Base-by-base conservation (phyloP, 1,284 basidiomycete genomes). In the Leccinum subspadiceum region DNA sequence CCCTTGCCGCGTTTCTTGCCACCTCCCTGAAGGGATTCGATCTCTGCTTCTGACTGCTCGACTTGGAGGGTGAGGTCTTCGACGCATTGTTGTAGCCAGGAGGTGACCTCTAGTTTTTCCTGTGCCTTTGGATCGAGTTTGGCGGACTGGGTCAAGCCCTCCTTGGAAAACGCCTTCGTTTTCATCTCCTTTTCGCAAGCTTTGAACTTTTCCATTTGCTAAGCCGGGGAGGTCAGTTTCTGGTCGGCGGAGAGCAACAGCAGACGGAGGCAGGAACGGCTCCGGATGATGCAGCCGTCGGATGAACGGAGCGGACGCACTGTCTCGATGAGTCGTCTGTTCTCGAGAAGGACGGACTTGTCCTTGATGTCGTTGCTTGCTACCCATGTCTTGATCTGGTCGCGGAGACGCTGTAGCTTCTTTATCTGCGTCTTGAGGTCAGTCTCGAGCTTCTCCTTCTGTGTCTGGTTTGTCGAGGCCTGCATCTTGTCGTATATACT, bases 171-270 rank as follows among this genome's bases (percentile, higher is more conserved):
- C 0, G 97, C 97, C 76, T 99, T 99, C 64, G 97, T 99, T 85
- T 99, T 99, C 95, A 99, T 98, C 78, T 99, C 97, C 81, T 99
- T 99, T 80, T 99, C 97, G 77, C 94, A 94, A 24, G 96, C 96
- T 73, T 99, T 99, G 86, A 99, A 99, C 73, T 94, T 94, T 80
- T 99, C 97, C 97, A 99, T 99, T 97, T 99, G 97, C 96, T 98
- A 22, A 2, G 31, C 10, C 13, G 48, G 37, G 5, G 17, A 10
- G 26, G 61, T 68, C 35, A 70, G 65, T 13, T 15, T 49, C n/a
- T 22, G 7, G 39, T 54, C 26, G 10, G 53, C 24, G 24, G 49
- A 54, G 44, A 61, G 57, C 22, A 44, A 51, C 46, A 41, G 15
- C 35, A 35, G 56, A 58, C 54, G 53, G 53, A 31, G 41, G 52